Conservation (phyloP, 495 filamentous ascomycete species). For the Hypoxylon fuscum region DNA sequence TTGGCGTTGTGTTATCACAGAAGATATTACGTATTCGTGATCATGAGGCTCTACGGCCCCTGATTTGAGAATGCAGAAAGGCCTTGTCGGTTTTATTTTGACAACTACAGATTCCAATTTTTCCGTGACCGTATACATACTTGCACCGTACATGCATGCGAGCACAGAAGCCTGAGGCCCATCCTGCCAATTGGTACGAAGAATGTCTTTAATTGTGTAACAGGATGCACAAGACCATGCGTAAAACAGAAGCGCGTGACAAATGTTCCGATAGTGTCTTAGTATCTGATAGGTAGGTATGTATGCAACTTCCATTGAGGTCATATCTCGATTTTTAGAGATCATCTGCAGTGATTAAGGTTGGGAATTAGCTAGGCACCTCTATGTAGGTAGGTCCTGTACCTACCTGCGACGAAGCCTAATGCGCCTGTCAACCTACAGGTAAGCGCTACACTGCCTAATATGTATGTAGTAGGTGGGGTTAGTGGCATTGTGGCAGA, state of each 20-base stretch:
- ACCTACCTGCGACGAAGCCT: background rate
- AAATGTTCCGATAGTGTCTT: background rate
- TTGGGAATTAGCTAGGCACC: too few species aligned
- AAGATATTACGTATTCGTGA: conserved; percentile 35
- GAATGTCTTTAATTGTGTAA: background rate
- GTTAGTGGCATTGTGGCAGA: too few species aligned
- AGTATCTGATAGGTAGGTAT: too few species aligned
- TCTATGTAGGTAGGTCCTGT: too few species aligned
- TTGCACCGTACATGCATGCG: too few species aligned
- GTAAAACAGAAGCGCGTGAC: background rate
- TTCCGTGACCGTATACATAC: background rate
- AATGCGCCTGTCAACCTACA: background rate
- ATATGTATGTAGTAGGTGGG: too few species aligned
- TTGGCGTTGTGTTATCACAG: conserved; percentile 28
- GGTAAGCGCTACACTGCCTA: too few species aligned
- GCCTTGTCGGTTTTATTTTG: conserved; percentile 33
- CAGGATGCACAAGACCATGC: background rate
- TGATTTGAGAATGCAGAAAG: conserved; percentile 40
- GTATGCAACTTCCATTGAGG: too few species aligned
- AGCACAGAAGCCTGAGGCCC: too few species aligned
- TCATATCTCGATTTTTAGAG: too few species aligned
- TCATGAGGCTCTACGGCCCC: conserved; percentile 15
- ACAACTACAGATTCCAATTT: background rate
- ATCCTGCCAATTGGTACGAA: too few species aligned
- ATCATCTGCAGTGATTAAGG: too few species aligned